Percentiles rank a stretch among this genome's conserved stretches.
Conservation (phyloP, 164 flowering plant species). For the Chimonanthus salicifolius region DNA sequence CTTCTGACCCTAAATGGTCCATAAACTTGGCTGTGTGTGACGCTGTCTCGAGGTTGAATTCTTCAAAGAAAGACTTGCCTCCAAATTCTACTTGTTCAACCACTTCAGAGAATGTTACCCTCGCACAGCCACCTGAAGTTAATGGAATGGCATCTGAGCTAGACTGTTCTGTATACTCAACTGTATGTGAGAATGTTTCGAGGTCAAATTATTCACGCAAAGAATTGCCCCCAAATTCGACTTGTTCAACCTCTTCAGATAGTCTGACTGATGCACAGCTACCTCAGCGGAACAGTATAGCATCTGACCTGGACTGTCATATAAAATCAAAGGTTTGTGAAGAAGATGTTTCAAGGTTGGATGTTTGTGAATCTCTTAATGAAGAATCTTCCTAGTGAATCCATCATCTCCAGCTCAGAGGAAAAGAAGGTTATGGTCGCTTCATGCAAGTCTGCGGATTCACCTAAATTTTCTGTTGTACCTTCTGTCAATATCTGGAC, state of each 20-base stretch:
- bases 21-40: constrained; percentile 12
- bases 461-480: constrained; percentile 25
- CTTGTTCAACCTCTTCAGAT: constrained; percentile 18
- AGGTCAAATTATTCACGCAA: constrained; percentile 20
- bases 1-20: constrained; percentile 17
- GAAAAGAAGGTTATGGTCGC: constrained; percentile 17
- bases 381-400: constrained; percentile 17
- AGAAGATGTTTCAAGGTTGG: constrained; percentile 8
- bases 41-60: no score
- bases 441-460: constrained; percentile 21
- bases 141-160: constrained; percentile 3
- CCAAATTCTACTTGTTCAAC: no score
- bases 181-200: constrained; percentile 19
- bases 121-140: constrained; percentile 5
- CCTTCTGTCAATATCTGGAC: constrained; percentile 63
- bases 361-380: constrained; percentile 21
- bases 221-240: constrained; percentile 10
- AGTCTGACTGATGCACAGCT: constrained; percentile 15
- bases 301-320: constrained; percentile 17
- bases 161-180: no score
- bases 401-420: constrained; percentile 14
- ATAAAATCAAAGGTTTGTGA: constrained; percentile 11
- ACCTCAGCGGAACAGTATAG: constrained; percentile 17
- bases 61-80: no score
- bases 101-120: no score